Evolutionary conservation across 2,329 filamentous ascomycete genomes (phyloP).

Genomic region (Sarocladium kiliense): DNA sequence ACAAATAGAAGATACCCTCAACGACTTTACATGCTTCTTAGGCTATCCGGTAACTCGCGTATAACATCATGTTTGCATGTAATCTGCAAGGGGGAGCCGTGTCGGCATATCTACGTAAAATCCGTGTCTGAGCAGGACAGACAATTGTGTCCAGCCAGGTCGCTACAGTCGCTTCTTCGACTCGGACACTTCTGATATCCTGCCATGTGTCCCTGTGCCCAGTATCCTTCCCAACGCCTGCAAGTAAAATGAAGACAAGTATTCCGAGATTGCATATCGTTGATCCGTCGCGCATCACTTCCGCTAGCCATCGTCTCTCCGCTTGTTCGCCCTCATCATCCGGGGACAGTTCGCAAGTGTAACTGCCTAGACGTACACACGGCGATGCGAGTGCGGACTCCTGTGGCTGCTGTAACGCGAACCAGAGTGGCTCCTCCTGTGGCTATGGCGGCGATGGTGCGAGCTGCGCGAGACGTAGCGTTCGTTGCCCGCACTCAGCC

Average conservation of each 20-base stretch:
- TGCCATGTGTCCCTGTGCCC: background rate
- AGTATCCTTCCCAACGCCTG: background rate
- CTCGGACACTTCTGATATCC: background rate
- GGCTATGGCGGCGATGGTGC: slow-evolving; percentile 19
- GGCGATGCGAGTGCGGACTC: slow-evolving; percentile 44
- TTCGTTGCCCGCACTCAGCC: slow-evolving; percentile 26
- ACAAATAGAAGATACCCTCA: background rate
- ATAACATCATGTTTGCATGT: too few relatives aligned
- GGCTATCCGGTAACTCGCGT: background rate
- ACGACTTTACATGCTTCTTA: background rate
- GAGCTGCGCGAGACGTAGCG: slow-evolving; percentile 13
- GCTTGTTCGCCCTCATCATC: too few relatives aligned
- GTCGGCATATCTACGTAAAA: background rate
- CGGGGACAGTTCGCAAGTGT: too few relatives aligned
- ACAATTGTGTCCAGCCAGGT: background rate
- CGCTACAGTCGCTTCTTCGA: background rate
- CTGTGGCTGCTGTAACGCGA: slow-evolving; percentile 32
- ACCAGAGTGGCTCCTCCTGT: slow-evolving; percentile 26
- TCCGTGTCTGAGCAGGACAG: background rate
- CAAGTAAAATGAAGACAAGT: background rate
- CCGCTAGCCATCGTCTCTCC: too few relatives aligned
- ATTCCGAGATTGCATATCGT: background rate
- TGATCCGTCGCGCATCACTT: background rate
- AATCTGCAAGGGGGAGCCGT: background rate
- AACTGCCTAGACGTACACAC: slow-evolving; percentile 43